A percentile compares a stretch with the other conserved stretches of the same genome.
Evolutionary conservation across 2,329 filamentous ascomycete genomes (phyloP).

Genomic region (Hyphodiscus sp.): DNA sequence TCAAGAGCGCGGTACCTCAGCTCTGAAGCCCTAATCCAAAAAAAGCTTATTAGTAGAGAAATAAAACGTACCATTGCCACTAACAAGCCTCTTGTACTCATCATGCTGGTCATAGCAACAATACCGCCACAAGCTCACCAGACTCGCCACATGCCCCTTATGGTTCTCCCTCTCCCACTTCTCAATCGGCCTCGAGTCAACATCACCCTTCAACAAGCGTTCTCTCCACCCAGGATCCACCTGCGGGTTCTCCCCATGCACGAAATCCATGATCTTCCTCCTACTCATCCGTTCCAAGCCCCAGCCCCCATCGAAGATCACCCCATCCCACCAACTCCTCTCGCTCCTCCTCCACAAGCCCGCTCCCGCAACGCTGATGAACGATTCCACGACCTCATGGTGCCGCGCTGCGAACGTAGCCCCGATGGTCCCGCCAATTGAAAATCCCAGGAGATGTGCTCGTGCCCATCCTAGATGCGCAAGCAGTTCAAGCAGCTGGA

Average conservation of each 20-base stretch:
- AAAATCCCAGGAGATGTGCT: neutral
- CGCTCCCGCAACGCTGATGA: neutral
- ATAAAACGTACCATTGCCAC: neutral
- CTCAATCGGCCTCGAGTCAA: neutral
- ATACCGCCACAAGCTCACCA: neutral
- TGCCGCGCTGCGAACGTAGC: neutral
- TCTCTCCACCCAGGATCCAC: neutral
- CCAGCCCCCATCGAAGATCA: neutral
- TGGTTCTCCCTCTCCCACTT: neutral
- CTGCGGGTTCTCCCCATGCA: neutral
- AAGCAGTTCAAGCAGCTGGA: neutral
- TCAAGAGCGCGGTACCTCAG: too few species aligned
- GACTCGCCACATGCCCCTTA: neutral
- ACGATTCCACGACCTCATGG: neutral
- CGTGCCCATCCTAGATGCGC: neutral
- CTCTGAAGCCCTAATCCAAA: too few species aligned
- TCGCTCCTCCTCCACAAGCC: neutral
- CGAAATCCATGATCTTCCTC: neutral
- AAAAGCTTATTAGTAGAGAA: too few species aligned
- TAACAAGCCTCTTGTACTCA: neutral
- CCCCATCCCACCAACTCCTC: neutral
- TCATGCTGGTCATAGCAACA: neutral
- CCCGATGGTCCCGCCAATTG: neutral
- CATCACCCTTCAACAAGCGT: neutral
- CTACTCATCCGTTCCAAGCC: neutral